Evolutionary conservation across 129 eudicot genomes (phyloP).

Genomic region (Glebionis coronaria): DNA sequence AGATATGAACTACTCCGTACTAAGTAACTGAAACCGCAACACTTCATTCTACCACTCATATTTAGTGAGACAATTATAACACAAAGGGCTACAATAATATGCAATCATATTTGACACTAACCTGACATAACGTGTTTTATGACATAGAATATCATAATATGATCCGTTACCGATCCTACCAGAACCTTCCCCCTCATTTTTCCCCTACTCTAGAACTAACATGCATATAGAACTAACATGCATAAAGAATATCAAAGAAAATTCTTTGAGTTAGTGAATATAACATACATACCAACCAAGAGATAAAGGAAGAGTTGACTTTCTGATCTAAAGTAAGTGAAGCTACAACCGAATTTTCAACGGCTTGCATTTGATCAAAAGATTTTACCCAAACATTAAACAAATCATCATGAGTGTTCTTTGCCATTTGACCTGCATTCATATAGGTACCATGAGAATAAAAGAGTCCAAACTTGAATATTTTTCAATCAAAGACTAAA

Average conservation of each 20-base stretch:
- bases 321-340: no score
- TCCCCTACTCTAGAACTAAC: no score
- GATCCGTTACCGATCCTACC: not conserved
- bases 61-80: no score
- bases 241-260: not conserved
- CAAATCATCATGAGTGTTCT: conserved; percentile 39
- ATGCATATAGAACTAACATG: not conserved
- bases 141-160: not conserved
- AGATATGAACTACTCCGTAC: no score
- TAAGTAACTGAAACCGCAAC: no score
- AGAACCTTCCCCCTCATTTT: no score
- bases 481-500: no score
- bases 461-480: not conserved
- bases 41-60: no score
- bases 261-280: not conserved
- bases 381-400: conserved; percentile 50
- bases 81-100: no score
- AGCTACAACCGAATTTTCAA: conserved; percentile 20
- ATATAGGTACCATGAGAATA: not conserved
- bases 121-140: not conserved
- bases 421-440: conserved; percentile 42
- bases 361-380: conserved; percentile 27
- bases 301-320: conserved; percentile 72
- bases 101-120: not conserved
- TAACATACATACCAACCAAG: conserved; percentile 62